Evolutionary conservation across 441 rosid species (phyloP), one percentile per base, ranked within the genome.

Genomic region (Croton setiger): DNA sequence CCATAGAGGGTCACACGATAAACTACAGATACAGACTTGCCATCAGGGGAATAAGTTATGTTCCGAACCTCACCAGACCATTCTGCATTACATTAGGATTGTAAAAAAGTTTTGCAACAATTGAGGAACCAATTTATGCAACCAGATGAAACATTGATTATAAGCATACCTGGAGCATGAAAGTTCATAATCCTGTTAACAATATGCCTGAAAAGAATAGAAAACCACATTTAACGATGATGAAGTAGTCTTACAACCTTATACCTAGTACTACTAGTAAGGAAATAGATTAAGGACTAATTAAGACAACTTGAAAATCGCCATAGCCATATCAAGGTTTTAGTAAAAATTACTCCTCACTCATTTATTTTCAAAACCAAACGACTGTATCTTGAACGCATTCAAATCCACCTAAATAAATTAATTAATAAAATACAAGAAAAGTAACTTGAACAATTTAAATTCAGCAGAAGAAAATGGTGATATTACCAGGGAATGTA

Each of bases 21-120:
- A 73, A 86, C 89, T n/a, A 92, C 95, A 63, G 96, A 83, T 5
- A 92, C 93, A 37, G 90, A 76, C 71, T 88, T 90, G 49, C 87
- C 92, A 79, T 92, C 88, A 23, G 90, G 81, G 39, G 98, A 90
- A 79, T 92, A 92, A 39, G 87, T 84, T 33, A 90, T 80, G 74
- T 75, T 87, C 59, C 93, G 88, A 78, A 90, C 95, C 77, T 90
- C 98, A 66, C 98, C 98, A 23, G 98, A 92, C 96, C 98, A 90
- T 66, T 90, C 91, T 86, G 79, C 60, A 79, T 64, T 17, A 70
- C 37, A 47, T 23, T 21, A 20, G 35, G 15, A 18, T 60, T 2
- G 33, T 18, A 23, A 57, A 37, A 36, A 43, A 17, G 52, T 21
- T n/a, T 44, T 47, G 54, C 4, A n/a, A 66, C 35, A 35, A 14